Evolutionary conservation across 371 early-diverging fungal species (phyloP).

Genomic region (Rhizopus arrhizus): DNA sequence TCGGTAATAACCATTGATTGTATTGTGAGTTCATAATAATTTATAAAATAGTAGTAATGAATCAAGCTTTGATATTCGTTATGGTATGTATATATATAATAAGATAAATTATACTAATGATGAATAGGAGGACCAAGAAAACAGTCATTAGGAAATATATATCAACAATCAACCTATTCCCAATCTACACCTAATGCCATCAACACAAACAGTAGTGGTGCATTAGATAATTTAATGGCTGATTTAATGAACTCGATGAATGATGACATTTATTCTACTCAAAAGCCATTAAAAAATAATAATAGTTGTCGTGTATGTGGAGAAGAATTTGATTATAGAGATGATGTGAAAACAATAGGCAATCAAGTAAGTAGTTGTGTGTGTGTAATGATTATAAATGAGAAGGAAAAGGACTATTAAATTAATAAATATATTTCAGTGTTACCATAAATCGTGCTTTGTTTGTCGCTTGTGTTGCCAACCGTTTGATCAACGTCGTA

Average conservation of each 20-base stretch:
- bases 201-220: slow-evolving; percentile 22
- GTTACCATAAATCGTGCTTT: slow-evolving; percentile 56
- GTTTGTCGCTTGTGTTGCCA: slow-evolving; percentile 68
- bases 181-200: slow-evolving; percentile 9
- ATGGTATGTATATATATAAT: slow-evolving; percentile 11
- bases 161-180: slow-evolving; percentile 19
- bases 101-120: not conserved
- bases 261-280: slow-evolving; percentile 27
- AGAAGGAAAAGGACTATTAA: not conserved
- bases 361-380: slow-evolving; percentile 26
- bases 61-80: slow-evolving; percentile 16
- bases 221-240: slow-evolving; percentile 60
- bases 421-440: slow-evolving; percentile 22
- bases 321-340: slow-evolving; percentile 49
- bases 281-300: slow-evolving; percentile 5
- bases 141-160: slow-evolving; percentile 26
- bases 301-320: slow-evolving; percentile 26
- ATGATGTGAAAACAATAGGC: slow-evolving; percentile 39
- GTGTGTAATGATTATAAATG: not conserved
- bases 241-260: slow-evolving; percentile 61
- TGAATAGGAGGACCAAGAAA: slow-evolving; percentile 22
- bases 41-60: slow-evolving; percentile 12
- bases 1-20: slow-evolving; percentile 19
- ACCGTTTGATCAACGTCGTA: slow-evolving; percentile 63
- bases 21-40: not conserved